phyloP scores from a whole-genome alignment of 441 rosid species.

The Pelargonium myrrhifolium region DNA sequence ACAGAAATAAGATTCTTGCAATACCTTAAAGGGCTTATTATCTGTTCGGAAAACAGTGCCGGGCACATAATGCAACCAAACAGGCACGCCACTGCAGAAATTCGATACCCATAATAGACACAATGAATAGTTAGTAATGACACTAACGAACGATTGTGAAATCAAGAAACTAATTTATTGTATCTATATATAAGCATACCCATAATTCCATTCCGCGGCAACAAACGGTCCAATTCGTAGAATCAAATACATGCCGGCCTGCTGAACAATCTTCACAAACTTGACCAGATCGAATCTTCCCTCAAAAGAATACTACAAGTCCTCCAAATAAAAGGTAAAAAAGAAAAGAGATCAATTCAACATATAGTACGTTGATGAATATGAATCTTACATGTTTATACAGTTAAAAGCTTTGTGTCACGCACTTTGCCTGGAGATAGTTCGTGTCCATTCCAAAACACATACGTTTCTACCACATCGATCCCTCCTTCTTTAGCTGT shows the following conservation, averaged over 20 bases:
- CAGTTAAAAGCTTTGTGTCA: not conserved
- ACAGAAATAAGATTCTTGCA: not conserved
- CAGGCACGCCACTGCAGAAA: conserved; percentile 64
- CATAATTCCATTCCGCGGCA: conserved; percentile 94
- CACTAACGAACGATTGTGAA: not conserved
- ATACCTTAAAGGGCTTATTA: conserved; percentile 80
- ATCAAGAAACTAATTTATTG: not conserved
- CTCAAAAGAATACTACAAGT: conserved; percentile 58
- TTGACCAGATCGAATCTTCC: conserved; percentile 81
- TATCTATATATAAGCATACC: conserved; percentile 40
- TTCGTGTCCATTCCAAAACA: conserved; percentile 94
- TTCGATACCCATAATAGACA: not conserved
- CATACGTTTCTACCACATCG: conserved; percentile 77
- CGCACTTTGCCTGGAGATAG: conserved; percentile 63
- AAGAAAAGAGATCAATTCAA: not conserved
- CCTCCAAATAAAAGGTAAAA: conserved; percentile 9
- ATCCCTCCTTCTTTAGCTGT: conserved; percentile 89
- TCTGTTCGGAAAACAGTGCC: conserved; percentile 82
- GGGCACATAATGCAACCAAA: conserved; percentile 86
- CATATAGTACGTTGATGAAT: not conserved
- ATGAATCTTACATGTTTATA: not conserved
- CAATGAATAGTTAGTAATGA: not conserved
- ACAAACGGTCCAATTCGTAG: conserved; percentile 91
- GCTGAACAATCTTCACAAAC: conserved; percentile 76
- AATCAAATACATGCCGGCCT: conserved; percentile 79